Base-by-base conservation (phyloP, 1,284 basidiomycete species). In the Rhodotorula sp. region DNA sequence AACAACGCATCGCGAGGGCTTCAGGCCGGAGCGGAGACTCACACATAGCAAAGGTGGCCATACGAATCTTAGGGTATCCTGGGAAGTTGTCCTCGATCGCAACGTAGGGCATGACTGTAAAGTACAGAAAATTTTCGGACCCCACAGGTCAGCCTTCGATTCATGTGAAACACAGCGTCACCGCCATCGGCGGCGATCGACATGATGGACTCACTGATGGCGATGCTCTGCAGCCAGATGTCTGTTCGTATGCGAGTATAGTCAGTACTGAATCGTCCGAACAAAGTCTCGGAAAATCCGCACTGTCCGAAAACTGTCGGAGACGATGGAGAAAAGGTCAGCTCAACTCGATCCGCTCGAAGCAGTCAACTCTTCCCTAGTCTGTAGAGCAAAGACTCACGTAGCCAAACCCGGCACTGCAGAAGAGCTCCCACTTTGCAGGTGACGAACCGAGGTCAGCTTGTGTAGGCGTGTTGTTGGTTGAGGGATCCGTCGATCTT, bases 201-300 rank as follows among this genome's bases (percentile, higher is more conserved):
- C 37, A 10, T 2, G 10, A 42, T 10, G 49, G n/a, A 54, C 53
- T 54, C 53, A 54, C 53, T 54, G 56, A 58, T 58, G 56, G 56
- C 56, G 37, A 58, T 58, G 33, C 37, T 42, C 17, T 58, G 56
- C 56, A 58, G 56, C 56, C 56, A 58, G 56, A 58, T 58, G 56
- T 58, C 53, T 54, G 26, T 8, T 12, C 12, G 18, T 7, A 14
- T 5, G 17, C 15, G 2, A 29, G 18, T 17, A 26, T 54, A 17
- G n/a, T 51, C 20, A 51, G 49, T 26, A 29, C 18, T 15, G 15
- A 54, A 30, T 15, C 20, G 22, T 18, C 48, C 24, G 20, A 24
- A 49, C 18, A 49, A 49, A 49, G 48, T 24, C 20, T 24, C 48
- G 48, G 48, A 24, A n/a, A 54, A 42, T 42, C 10, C 53, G 26